Conservation (phyloP, 495 filamentous ascomycete genomes). For the Glutinoglossum americanum region DNA sequence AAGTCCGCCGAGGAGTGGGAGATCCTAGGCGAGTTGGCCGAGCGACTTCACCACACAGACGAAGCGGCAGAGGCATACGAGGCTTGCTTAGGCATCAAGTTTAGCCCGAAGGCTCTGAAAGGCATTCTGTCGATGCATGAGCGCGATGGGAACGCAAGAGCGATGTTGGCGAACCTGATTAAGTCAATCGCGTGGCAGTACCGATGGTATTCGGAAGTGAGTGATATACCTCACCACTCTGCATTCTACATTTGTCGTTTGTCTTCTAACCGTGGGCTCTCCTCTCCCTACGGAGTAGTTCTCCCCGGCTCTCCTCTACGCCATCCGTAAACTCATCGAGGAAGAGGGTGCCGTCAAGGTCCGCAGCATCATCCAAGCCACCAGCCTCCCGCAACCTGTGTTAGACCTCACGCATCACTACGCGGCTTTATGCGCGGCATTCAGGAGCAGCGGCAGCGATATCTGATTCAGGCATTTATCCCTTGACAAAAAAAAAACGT, state of each 20-base stretch:
- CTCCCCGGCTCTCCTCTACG: constrained; percentile 67
- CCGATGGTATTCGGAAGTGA: constrained; percentile 88
- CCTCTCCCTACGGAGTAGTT: constrained; percentile 39
- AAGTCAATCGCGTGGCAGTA: constrained; percentile 92
- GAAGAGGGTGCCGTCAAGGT: constrained; percentile 96
- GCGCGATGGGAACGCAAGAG: constrained; percentile 45
- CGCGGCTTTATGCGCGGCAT: constrained; percentile 78
- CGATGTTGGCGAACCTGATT: constrained; percentile 61
- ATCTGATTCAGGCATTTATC: constrained; percentile 10
- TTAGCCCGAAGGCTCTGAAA: constrained; percentile 74
- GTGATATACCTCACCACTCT: constrained; percentile 7
- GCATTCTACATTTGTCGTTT: too few relatives aligned
- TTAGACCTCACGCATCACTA: constrained; percentile 93
- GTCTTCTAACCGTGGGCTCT: too few relatives aligned
- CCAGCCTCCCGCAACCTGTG: constrained; percentile 76
- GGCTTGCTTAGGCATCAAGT: constrained; percentile 57
- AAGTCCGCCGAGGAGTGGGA: constrained; percentile 97
- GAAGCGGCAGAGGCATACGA: constrained; percentile 87
- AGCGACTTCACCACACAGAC: constrained; percentile 70
- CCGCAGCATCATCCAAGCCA: constrained; percentile 88
- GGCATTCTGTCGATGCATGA: constrained; percentile 66
- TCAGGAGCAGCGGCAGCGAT: constrained; percentile 85
- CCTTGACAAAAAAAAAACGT: not conserved
- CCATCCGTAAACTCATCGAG: constrained; percentile 81
- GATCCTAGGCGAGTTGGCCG: constrained; percentile 81